Conservation (phyloP, 1,284 basidiomycete species). For the Sporisorium reilianum region DNA sequence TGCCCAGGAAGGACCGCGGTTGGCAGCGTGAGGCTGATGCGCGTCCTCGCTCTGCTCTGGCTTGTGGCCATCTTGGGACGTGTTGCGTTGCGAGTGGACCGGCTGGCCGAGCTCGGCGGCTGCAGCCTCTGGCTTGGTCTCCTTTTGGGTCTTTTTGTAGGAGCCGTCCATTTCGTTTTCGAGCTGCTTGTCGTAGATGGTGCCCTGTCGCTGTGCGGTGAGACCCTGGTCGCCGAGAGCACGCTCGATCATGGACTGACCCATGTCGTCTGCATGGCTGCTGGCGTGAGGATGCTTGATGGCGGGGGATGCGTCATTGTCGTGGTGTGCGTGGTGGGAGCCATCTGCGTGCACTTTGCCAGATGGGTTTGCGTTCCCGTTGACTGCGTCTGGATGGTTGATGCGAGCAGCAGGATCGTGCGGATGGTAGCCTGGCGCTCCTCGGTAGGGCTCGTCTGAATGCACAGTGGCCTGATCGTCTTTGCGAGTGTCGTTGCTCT, state of each 20-base stretch:
- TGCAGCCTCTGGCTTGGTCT: constrained; percentile 30
- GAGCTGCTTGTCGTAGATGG: constrained; percentile 37
- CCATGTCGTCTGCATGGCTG: constrained; percentile 34
- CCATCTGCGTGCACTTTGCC: constrained; percentile 1
- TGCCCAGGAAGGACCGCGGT: constrained; percentile 58
- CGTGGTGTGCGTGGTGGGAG: not conserved
- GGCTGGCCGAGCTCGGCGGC: constrained; percentile 39
- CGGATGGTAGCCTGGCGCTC: constrained; percentile 51
- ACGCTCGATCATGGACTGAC: constrained; percentile 44
- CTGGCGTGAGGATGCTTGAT: constrained; percentile 7
- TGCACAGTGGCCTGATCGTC: not conserved
- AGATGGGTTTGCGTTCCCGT: not conserved
- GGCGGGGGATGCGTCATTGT: not conserved
- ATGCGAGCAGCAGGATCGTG: constrained; percentile 44
- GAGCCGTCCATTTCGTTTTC: constrained; percentile 47
- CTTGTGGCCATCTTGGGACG: constrained; percentile 6
- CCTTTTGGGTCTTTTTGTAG: constrained; percentile 25
- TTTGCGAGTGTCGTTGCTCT: constrained; percentile 1
- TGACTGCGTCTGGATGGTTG: constrained; percentile 45
- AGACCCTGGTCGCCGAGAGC: constrained; percentile 46
- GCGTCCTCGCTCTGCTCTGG: constrained; percentile 18
- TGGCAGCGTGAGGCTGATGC: constrained; percentile 37
- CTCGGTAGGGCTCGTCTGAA: constrained; percentile 16
- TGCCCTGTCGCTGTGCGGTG: constrained; percentile 43
- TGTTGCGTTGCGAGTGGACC: constrained; percentile 42